A percentile compares a stretch with the other conserved stretches of the same genome.
phyloP scores from a whole-genome alignment of 2,329 filamentous ascomycete species.

The Neurospora sp. region DNA sequence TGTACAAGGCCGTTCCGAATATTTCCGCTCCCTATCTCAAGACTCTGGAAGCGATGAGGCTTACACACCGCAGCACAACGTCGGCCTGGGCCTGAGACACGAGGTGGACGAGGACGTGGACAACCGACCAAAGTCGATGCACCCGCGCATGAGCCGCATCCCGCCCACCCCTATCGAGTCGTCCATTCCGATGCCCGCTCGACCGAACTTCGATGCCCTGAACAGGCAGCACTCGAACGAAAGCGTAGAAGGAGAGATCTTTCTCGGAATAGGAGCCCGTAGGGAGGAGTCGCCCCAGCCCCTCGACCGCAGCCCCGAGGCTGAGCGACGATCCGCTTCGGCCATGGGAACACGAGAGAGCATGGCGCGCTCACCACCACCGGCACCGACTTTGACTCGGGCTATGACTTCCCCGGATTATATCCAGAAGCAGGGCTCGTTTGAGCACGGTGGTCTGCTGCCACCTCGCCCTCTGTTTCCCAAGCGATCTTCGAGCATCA shows the following conservation, averaged over 20 bases:
- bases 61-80: constrained; percentile 23
- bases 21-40: constrained; percentile 65
- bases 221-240: constrained; percentile 31
- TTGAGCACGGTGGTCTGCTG: constrained; percentile 40
- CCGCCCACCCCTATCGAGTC: constrained; percentile 39
- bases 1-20: constrained; percentile 64
- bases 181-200: constrained; percentile 31
- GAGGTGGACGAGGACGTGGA: constrained; percentile 47
- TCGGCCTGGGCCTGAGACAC: constrained; percentile 39
- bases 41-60: constrained; percentile 45
- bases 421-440: constrained; percentile 30
- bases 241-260: constrained; percentile 28
- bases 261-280: constrained; percentile 46
- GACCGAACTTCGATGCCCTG: constrained; percentile 28
- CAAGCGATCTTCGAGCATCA: constrained; percentile 47
- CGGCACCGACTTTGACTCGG: constrained; percentile 18
- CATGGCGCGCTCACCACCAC: constrained; percentile 24
- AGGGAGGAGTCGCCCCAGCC: constrained; percentile 49
- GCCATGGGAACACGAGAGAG: constrained; percentile 24
- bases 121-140: constrained; percentile 60
- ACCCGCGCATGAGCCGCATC: constrained; percentile 61
- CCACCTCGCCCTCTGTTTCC: constrained; percentile 41
- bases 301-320: constrained; percentile 27
- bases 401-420: constrained; percentile 34
- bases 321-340: constrained; percentile 7